phyloP scores from a whole-genome alignment of 1,139 yeast genomes.

The Candida dubliniensis region DNA sequence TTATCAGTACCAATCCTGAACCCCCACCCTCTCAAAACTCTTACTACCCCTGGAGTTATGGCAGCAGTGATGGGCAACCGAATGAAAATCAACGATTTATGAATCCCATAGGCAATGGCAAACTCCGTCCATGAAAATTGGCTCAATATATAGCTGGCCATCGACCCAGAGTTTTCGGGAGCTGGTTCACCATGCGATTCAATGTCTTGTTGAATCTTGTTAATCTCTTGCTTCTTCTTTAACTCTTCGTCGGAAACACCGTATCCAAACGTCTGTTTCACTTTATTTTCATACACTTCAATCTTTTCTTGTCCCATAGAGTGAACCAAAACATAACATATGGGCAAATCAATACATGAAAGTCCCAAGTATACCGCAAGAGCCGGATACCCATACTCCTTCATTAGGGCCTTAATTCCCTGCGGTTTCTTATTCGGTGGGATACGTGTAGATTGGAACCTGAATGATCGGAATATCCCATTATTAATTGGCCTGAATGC shows the following conservation, averaged over 20 bases:
- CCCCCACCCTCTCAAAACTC: slow-evolving; percentile 69
- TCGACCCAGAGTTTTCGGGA: slow-evolving; percentile 2
- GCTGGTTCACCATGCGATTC: slow-evolving; percentile 13
- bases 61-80: slow-evolving; percentile 92
- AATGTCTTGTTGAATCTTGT: slow-evolving; percentile 25
- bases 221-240: slow-evolving; percentile 32
- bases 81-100: slow-evolving; percentile 77
- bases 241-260: slow-evolving; percentile 47
- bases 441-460: slow-evolving; percentile 23
- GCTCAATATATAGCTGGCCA: slow-evolving; percentile 8
- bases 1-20: slow-evolving; percentile 67
- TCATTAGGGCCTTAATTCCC: slow-evolving; percentile 68
- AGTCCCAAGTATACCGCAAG: slow-evolving; percentile 78
- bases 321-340: slow-evolving; percentile 81
- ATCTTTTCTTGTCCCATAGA: slow-evolving; percentile 82
- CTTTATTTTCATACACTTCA: slow-evolving; percentile 60
- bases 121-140: slow-evolving; percentile 64
- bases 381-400: slow-evolving; percentile 90
- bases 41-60: slow-evolving; percentile 79
- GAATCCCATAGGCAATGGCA: slow-evolving; percentile 89
- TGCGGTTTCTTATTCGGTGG: slow-evolving; percentile 21
- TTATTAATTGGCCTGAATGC: background rate
- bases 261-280: slow-evolving; percentile 59
- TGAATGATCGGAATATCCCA: slow-evolving; percentile 6
- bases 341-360: slow-evolving; percentile 73